Conservation (phyloP, 768 basidiomycete species). For the Wakefieldia striispora region DNA sequence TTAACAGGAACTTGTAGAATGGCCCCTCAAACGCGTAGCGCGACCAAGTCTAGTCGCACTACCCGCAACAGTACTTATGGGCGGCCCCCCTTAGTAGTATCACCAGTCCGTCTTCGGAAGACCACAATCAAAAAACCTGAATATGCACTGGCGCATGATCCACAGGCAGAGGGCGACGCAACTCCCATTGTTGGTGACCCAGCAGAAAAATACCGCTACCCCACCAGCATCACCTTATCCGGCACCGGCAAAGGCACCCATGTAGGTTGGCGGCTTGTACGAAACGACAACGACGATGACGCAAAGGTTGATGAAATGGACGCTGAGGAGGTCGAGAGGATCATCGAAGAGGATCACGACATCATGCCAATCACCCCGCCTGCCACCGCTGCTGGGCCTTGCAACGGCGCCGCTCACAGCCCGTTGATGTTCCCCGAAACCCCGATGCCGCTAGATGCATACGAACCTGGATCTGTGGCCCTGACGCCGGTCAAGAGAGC, state of each 20-base stretch:
- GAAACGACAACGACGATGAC: constrained; percentile 1
- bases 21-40: constrained; percentile 27
- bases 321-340: constrained; percentile 9
- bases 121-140: neutral
- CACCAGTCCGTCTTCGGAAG: constrained; percentile 4
- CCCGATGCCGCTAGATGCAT: constrained; percentile 18
- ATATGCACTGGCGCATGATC: neutral
- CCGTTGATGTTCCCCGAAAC: constrained; percentile 14
- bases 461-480: constrained; percentile 31
- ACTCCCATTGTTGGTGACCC: neutral
- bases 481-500: constrained; percentile 28
- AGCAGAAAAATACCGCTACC: constrained; percentile 2
- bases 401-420: neutral
- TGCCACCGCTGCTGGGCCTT: neutral
- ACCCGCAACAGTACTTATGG: constrained; percentile 26
- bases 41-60: constrained; percentile 12
- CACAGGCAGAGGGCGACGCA: neutral
- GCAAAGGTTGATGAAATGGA: constrained; percentile 8
- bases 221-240: constrained; percentile 16
- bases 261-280: constrained; percentile 21
- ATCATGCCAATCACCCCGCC: constrained; percentile 14
- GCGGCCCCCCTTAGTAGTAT: constrained; percentile 8
- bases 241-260: constrained; percentile 21
- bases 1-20: constrained; percentile 9
- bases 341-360: constrained; percentile 16